Base-by-base conservation (phyloP, 169 alveolate species). In the Fabrea salina region DNA sequence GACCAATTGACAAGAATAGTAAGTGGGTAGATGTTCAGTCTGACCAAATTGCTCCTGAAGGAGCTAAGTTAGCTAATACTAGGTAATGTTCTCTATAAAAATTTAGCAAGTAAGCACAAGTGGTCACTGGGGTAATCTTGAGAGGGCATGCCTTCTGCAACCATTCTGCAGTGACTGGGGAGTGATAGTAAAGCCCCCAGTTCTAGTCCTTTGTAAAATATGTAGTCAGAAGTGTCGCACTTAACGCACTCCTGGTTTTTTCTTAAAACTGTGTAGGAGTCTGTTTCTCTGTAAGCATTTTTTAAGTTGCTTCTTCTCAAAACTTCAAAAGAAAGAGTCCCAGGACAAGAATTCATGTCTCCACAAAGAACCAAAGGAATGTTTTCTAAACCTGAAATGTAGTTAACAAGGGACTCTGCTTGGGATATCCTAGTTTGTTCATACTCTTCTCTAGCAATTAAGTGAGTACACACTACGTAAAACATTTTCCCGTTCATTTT, bases 21-120 rank as follows among this genome's bases (percentile, higher is more conserved):
- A 64, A 35, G 54, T 64, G 75, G 75, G 33, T 64, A 19, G 75
- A 64, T 5, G 4, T 41, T 22, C 57, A 64, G 33, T 32, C 54
- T 64, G 75, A 64, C 32, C n/a, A 8, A 19, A 64, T 64, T 64
- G 75, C 75, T 37, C 75, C 75, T 5, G 75, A 64, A 16, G 75
- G 75, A 37, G 16, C 75, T 16, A 64, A 64, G 30, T 51, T 39
- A 25, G 41, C 27, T 22, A 51, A 51, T 22, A 51, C 59, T 33
- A 51, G 8, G n/a, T n/a, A n/a, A n/a, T n/a, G n/a, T n/a, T n/a
- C n/a, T n/a, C n/a, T n/a, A n/a, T n/a, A n/a, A n/a, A n/a, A n/a
- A n/a, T n/a, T n/a, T n/a, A n/a, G 54, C 64, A 33, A n/a, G 22
- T 37, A 61, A 61, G 11, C 54, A 22, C 16, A 61, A 61, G 37